Base-by-base conservation (phyloP, 306 rosid genomes). In the Fagus sylvatica region DNA sequence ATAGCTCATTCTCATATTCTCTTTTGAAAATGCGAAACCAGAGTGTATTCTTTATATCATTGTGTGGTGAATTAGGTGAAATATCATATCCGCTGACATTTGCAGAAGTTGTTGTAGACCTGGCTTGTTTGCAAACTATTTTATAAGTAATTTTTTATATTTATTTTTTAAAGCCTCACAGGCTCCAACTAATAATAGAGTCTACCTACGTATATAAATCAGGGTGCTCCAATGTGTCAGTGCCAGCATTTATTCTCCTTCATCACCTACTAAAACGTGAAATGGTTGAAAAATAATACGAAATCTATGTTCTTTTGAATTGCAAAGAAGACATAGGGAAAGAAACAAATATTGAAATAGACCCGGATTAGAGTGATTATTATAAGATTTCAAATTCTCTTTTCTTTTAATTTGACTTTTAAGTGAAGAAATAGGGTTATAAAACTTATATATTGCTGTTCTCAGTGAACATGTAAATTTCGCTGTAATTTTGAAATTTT, bases 1-100 rank as follows among this genome's bases (percentile, higher is more conserved):
- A 76, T 65, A 49, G 68, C 74, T 34, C 13, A 53, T 65, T 67
- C 71, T 62, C 65, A 67, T 76, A 70, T 48, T 80, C 51, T 57
- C 62, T 77, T 76, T 53, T 36, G 28, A 36, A 71, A 71, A 51
- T 33, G 40, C 1, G 60, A 3, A 69, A 28, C 72, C 70, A 71
- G 78, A 73, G 74, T 69, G 48, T 59, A 49, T 71, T 56, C 34
- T 54, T 56, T 71, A 49, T 46, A 65, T 17, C 71, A 7, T 37
- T 8, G 3, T 16, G 48, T 8, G 28, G 40, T 39, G 71, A 36
- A 39, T 17, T 65, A 65, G 71, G 2, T 37, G 49, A 16, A 39
- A 19, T 65, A 65, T 61, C 32, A 28, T 61, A 16, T 65, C 8
- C 66, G 30, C 7, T 10, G 9, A 37, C 41, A 62, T 62, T 37